phyloP scores from a whole-genome alignment of 1,284 basidiomycete genomes.

The Ustilago nuda region DNA sequence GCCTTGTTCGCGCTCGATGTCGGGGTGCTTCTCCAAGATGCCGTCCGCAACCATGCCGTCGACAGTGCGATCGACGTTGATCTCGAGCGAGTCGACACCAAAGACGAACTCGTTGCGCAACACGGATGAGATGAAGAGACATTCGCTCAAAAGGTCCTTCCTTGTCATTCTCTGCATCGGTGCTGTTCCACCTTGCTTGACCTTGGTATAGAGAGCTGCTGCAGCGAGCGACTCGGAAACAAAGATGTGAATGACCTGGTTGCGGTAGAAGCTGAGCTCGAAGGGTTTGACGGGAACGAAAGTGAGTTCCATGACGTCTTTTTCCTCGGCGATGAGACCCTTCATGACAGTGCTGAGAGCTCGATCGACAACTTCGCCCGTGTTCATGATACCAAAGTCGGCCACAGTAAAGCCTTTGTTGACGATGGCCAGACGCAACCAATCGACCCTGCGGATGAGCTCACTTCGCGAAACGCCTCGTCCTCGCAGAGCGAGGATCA shows the following conservation, averaged over 20 bases:
- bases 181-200: conserved; percentile 69
- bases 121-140: conserved; percentile 66
- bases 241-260: conserved; percentile 68
- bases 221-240: conserved; percentile 60
- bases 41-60: conserved; percentile 46
- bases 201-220: conserved; percentile 66
- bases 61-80: conserved; percentile 64
- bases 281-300: conserved; percentile 67
- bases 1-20: conserved; percentile 40
- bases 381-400: conserved; percentile 66
- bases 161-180: conserved; percentile 66
- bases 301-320: conserved; percentile 69
- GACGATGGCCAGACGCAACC: conserved; percentile 64
- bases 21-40: conserved; percentile 33
- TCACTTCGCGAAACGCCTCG: conserved; percentile 69
- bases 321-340: conserved; percentile 64
- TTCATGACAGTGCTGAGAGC: conserved; percentile 67
- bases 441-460: conserved; percentile 67
- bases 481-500: conserved; percentile 69
- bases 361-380: conserved; percentile 66
- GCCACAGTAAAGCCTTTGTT: conserved; percentile 69
- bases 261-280: conserved; percentile 70
- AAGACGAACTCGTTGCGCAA: conserved; percentile 70
- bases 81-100: conserved; percentile 65
- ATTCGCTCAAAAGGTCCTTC: conserved; percentile 55